Conservation (phyloP, 768 basidiomycete genomes). For the Lentinula lateritia region DNA sequence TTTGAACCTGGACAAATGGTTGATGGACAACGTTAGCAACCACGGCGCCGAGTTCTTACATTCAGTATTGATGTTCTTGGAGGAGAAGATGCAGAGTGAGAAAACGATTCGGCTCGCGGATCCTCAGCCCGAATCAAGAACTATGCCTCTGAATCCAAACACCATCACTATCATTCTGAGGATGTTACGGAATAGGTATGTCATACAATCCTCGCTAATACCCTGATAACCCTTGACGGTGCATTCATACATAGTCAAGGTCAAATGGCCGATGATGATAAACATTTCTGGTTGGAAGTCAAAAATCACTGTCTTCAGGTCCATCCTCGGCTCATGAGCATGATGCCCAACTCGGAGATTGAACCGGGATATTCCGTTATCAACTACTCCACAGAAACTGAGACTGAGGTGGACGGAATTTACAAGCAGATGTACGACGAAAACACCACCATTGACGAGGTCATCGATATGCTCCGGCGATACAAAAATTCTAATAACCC, state of each 20-base stretch:
- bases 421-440: slow-evolving; percentile 99
- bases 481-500: slow-evolving; percentile 78
- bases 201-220: slow-evolving; percentile 4
- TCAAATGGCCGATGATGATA: slow-evolving; percentile 71
- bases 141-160: slow-evolving; percentile 81
- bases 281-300: slow-evolving; percentile 85
- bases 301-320: slow-evolving; percentile 91
- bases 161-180: slow-evolving; percentile 92
- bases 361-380: slow-evolving; percentile 92
- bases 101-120: slow-evolving; percentile 73
- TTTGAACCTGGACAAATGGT: slow-evolving; percentile 95
- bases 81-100: slow-evolving; percentile 91
- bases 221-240: slow-evolving; percentile 7
- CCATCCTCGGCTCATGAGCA: slow-evolving; percentile 93
- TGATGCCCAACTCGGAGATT: slow-evolving; percentile 77
- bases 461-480: slow-evolving; percentile 81
- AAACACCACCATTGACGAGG: slow-evolving; percentile 90
- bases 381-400: slow-evolving; percentile 82
- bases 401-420: slow-evolving; percentile 89
- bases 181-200: slow-evolving; percentile 78
- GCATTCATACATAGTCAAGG: slow-evolving; percentile 46
- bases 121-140: slow-evolving; percentile 68
- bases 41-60: slow-evolving; percentile 86
- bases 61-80: slow-evolving; percentile 82
- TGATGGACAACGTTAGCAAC: slow-evolving; percentile 77